These are phyloP conservation scores for Violaceomyces palustris DNA, from an alignment of 1,284 basidiomycete species.

Conservation along the genomic window DNA sequence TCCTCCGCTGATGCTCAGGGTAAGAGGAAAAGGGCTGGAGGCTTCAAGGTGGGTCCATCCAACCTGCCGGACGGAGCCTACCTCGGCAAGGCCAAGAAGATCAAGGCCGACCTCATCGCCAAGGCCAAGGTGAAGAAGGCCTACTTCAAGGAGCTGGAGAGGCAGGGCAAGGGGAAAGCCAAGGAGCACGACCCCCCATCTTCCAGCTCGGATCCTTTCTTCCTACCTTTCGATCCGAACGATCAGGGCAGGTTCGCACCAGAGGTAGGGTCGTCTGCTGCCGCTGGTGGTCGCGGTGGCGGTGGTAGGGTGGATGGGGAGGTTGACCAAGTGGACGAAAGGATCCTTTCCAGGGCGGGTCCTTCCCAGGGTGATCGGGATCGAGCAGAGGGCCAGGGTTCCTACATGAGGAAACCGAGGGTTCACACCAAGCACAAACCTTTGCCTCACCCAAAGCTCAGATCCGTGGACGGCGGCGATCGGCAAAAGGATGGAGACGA, in stretches of 20 bases:
- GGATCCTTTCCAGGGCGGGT: background rate
- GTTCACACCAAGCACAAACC: too few species aligned
- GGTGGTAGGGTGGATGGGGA: conserved; percentile 1
- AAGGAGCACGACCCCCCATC: background rate
- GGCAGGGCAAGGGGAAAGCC: conserved; percentile 51
- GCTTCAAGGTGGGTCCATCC: conserved; percentile 46
- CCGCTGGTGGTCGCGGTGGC: too few species aligned
- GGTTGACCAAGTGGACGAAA: background rate
- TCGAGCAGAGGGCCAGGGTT: too few species aligned
- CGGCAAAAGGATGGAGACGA: too few species aligned
- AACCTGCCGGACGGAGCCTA: conserved; percentile 49
- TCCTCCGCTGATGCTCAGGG: conserved; percentile 1
- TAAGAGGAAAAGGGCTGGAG: conserved; percentile 18
- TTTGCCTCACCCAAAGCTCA: too few species aligned
- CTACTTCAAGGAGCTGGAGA: conserved; percentile 56
- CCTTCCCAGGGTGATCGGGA: too few species aligned
- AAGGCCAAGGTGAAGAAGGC: conserved; percentile 58
- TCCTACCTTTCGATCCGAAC: too few species aligned
- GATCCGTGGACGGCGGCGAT: too few species aligned
- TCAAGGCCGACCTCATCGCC: conserved; percentile 58
- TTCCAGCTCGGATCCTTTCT: too few species aligned
- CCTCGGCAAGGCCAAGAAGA: conserved; percentile 55
- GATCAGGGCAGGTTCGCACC: too few species aligned
- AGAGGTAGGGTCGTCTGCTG: too few species aligned
- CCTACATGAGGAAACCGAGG: background rate